A percentile compares a stretch with the other conserved stretches of the same genome.
Evolutionary conservation across 2,329 filamentous ascomycete species (phyloP).

Genomic region (Helotiales sp.): DNA sequence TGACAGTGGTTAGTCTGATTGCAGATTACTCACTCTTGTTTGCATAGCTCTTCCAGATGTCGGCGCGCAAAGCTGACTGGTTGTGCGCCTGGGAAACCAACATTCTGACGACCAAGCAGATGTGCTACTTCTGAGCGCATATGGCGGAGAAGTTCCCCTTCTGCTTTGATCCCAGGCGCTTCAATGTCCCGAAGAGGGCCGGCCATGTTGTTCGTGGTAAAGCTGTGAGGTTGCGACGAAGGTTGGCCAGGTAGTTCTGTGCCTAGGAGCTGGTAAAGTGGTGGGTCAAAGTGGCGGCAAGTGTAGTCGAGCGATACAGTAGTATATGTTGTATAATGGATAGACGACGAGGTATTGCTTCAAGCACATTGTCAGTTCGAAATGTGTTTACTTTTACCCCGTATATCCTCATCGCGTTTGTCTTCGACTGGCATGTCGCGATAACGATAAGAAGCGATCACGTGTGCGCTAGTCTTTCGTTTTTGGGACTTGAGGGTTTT

Average conservation of each 20-base stretch:
- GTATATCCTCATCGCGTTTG: too few species aligned
- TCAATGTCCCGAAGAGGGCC: constrained; percentile 42
- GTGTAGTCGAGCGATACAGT: not conserved
- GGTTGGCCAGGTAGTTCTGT: not conserved
- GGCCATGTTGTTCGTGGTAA: constrained; percentile 16
- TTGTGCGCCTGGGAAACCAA: constrained; percentile 84
- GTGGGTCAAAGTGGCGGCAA: not conserved
- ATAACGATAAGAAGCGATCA: not conserved
- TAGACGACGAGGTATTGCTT: not conserved
- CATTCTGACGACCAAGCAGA: constrained; percentile 69
- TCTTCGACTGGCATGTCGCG: too few species aligned
- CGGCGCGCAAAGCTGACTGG: constrained; percentile 86
- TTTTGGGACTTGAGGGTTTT: not conserved
- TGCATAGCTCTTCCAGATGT: constrained; percentile 80
- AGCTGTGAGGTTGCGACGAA: not conserved
- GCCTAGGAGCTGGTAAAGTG: not conserved
- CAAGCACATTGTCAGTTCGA: not conserved
- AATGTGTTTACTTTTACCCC: too few species aligned
- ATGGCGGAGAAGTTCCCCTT: constrained; percentile 55
- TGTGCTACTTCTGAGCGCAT: constrained; percentile 74
- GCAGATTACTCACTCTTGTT: constrained; percentile 62
- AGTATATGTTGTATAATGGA: not conserved
- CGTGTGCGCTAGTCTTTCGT: not conserved
- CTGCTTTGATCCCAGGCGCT: constrained; percentile 65
- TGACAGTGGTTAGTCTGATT: not conserved